Evolutionary conservation across 495 filamentous ascomycete genomes (phyloP), one percentile per base, ranked within the genome.

Genomic region (Xylaria acuta): DNA sequence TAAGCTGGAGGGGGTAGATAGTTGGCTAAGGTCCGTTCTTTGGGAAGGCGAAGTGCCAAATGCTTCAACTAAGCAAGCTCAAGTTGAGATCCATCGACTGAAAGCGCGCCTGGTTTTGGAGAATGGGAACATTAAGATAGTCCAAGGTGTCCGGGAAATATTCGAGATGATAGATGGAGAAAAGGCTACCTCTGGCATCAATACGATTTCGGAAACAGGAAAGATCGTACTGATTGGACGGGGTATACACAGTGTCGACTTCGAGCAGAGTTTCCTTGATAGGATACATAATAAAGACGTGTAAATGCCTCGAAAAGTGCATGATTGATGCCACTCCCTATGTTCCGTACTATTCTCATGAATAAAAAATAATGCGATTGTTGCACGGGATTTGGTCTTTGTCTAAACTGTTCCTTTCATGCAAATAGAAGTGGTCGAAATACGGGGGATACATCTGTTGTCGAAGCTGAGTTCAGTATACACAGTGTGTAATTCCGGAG

Each of bases 71-170:
- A 69, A 65, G 53, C 40, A 60, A 22, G 43, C 72, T 30, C 11
- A 73, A 45, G 75, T 94, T 86, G 93, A 97, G 70, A 90, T 99
- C 40, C 94, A 99, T 78, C 88, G 96, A 5, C 75, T 94, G 38
- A 99, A 99, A 80, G 95, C 94, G 11, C 90, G 92, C 25, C 70
- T 97, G 5, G 79, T 84, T 0, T 78, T 92, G 8, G 74, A 83
- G 0, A 86, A 91, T 72, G 94, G 93, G 0, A 80, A 81, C 3
- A 85, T 86, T 40, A 92, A 91, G 77, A 89, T 98, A 73, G 87
- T 98, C 6, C 96, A 99, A 79, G 96, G 95, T 22, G 96, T 99
- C 4, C 85, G 95, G 41, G 95, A 98, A 68, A 85, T 97, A 9
- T 99, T 98, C 78, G 96, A 98, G 77, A 92, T 98, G 22, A 85